Percentiles rank a stretch among this genome's conserved stretches.
Conservation (phyloP, 805 yeast species). For the Yarrowia sp. region DNA sequence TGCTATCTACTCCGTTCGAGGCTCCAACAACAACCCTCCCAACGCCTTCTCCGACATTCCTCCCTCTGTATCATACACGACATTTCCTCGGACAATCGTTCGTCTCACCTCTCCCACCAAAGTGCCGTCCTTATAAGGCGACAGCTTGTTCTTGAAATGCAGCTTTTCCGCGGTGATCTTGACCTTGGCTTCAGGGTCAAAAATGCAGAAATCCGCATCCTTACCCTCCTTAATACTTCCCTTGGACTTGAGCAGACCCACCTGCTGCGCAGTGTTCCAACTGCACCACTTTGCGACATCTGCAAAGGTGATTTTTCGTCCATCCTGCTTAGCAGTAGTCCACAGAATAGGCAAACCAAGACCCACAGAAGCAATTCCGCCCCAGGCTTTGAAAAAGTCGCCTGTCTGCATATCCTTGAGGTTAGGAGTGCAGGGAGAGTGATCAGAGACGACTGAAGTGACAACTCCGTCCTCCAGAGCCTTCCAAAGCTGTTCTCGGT, state of each 20-base stretch:
- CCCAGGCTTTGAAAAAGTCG: constrained; percentile 93
- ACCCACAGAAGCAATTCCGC: constrained; percentile 92
- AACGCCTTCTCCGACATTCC: constrained; percentile 58
- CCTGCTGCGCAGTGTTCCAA: constrained; percentile 79
- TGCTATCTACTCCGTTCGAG: background rate
- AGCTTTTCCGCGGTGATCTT: constrained; percentile 38
- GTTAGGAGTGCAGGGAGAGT: constrained; percentile 93
- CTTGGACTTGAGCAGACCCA: constrained; percentile 69
- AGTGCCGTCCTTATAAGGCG: constrained; percentile 76
- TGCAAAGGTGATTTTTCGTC: constrained; percentile 44
- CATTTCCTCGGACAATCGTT: constrained; percentile 74
- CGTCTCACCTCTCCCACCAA: constrained; percentile 73
- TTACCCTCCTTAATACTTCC: constrained; percentile 71
- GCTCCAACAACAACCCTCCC: constrained; percentile 59
- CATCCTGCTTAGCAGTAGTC: constrained; percentile 61
- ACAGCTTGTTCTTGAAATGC: constrained; percentile 79
- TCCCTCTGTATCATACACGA: constrained; percentile 47
- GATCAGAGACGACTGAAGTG: constrained; percentile 89
- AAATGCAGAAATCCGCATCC: constrained; percentile 86
- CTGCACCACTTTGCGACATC: constrained; percentile 81
- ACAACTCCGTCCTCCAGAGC: constrained; percentile 67
- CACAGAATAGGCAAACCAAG: constrained; percentile 79
- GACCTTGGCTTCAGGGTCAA: constrained; percentile 63
- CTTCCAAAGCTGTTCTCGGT: constrained; percentile 71
- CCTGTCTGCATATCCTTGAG: constrained; percentile 78